These are phyloP conservation scores for Diaporthe citri DNA, from an alignment of 2,329 filamentous ascomycete species.

Conservation along the genomic window DNA sequence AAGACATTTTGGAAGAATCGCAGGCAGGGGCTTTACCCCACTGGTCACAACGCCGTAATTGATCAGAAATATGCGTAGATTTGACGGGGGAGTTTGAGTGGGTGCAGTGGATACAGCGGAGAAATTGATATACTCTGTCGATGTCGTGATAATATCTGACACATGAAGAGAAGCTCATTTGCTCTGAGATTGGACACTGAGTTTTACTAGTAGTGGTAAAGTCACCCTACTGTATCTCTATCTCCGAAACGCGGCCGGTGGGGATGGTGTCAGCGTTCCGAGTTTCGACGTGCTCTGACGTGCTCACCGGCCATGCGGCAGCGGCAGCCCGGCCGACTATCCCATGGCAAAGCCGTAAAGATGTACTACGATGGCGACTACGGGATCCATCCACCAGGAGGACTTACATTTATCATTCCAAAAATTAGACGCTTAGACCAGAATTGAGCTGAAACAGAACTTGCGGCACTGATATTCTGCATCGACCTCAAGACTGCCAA, in stretches of 20 bases:
- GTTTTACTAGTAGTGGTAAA: background rate
- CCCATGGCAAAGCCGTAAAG: background rate
- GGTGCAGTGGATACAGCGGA: background rate
- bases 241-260: conserved; percentile 22
- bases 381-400: background rate
- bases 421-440: background rate
- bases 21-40: background rate
- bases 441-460: background rate
- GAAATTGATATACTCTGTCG: background rate
- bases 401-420: background rate
- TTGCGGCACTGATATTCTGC: background rate
- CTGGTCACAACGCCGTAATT: background rate
- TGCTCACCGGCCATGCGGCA: conserved; percentile 31
- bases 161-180: background rate
- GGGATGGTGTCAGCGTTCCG: conserved; percentile 37
- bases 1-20: background rate
- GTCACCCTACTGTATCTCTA: background rate
- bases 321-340: background rate
- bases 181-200: background rate
- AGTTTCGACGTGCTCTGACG: conserved; percentile 40
- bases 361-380: background rate
- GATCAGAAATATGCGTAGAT: background rate
- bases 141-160: background rate
- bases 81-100: background rate
- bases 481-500: background rate